Conservation (phyloP, 23 red algal species). For the Gracilaria caudata region DNA sequence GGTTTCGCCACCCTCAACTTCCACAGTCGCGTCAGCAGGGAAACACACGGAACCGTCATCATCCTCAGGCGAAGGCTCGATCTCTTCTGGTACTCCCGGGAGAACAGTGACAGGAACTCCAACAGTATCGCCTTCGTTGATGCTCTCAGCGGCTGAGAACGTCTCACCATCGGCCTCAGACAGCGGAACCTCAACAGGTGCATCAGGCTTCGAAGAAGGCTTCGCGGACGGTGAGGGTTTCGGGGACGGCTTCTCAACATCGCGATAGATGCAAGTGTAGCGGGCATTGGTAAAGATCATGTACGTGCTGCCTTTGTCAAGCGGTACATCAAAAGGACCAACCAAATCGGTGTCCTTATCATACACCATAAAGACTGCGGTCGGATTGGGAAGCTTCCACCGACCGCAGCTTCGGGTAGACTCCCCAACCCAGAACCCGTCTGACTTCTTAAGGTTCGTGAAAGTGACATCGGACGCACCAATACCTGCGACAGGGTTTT, state of each 20-base stretch:
- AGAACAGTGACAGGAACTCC: constrained; percentile 50
- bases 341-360: constrained; percentile 18
- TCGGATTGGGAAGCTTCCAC: constrained; percentile 59
- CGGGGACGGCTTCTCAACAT: constrained; percentile 32
- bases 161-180: constrained; percentile 34
- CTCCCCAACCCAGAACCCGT: constrained; percentile 53
- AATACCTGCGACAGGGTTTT: constrained; percentile 31
- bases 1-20: constrained; percentile 34
- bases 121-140: constrained; percentile 43
- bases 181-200: background rate
- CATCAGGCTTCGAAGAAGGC: background rate
- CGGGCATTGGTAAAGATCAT: constrained; percentile 45
- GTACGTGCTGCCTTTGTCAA: constrained; percentile 34
- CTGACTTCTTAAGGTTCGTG: constrained; percentile 21
- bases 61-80: constrained; percentile 15
- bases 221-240: constrained; percentile 13
- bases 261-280: constrained; percentile 46
- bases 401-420: constrained; percentile 40
- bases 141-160: background rate
- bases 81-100: constrained; percentile 6
- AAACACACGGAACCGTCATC: constrained; percentile 73
- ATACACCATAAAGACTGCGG: constrained; percentile 53
- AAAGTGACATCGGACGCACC: constrained; percentile 20
- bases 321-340: constrained; percentile 38
- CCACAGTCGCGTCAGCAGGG: constrained; percentile 68